Base-by-base conservation (phyloP, 352 stramenopile genomes). In the Saprolegnia parasitica region DNA sequence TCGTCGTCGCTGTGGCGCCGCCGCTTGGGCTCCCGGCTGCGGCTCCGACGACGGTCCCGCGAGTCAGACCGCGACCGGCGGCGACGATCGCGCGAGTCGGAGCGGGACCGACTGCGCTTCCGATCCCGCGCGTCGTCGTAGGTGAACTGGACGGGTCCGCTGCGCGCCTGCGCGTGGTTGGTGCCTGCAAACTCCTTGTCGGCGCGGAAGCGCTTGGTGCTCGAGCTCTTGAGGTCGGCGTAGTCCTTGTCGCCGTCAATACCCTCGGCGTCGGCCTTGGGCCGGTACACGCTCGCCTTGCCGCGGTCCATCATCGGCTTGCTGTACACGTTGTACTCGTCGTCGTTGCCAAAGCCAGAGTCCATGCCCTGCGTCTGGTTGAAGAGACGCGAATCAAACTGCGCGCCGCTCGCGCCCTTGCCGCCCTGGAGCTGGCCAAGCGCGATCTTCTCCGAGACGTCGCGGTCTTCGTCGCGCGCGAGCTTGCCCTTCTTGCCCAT, bases 371-470 rank as follows among this genome's bases (percentile, higher is more conserved):
- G 89, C 29, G 87, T 97, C 79, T 99, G 96, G 76, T 99, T 99
- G 74, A 99, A 99, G 56, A 99, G 78, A 4, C 98, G 85, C 39
- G 89, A 95, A 81, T 99, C 98, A 71, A 99, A 99, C 70, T 97
- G 90, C 46, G 87, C 91, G 15, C 96, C 96, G 15, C 88, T 91
- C 11, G 77, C 71, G 21, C 88, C 77, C 56, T 85, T 89, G 50
- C 88, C 89, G 57, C 96, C 93, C 58, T 96, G 95, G 29, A 98
- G 80, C 55, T 98, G 95, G 1, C 98, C 98, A 20, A 99, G 81
- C 16, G 98, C 98, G 76, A 99, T 98, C 81, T 99, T 98, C 81
- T 99, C 98, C 5, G 95, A 99, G 55, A 99, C 88, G 75, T 99
- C 98, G 60, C 95, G 88, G 64, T 98, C 91, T 58, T 96, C 83